Evolutionary conservation across 352 stramenopile species (phyloP).

Genomic region (Blastocystis sp.): DNA sequence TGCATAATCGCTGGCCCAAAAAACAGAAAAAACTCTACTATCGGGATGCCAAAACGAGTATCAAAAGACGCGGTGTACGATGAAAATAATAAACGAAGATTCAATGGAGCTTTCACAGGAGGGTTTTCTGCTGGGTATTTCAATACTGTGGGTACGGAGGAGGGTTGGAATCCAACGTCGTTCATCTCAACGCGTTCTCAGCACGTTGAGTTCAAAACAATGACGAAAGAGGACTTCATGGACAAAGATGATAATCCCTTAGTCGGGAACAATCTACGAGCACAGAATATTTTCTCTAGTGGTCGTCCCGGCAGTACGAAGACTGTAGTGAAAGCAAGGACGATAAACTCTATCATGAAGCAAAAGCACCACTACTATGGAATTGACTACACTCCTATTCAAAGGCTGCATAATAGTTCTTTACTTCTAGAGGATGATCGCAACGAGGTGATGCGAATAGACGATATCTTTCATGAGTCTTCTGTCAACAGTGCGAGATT

Average conservation of each 20-base stretch:
- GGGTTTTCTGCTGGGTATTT: slow-evolving; percentile 85
- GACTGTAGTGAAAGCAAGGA: slow-evolving; percentile 3
- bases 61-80: slow-evolving; percentile 64
- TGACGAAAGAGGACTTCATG: slow-evolving; percentile 80
- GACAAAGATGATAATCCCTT: slow-evolving; percentile 83
- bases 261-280: slow-evolving; percentile 65
- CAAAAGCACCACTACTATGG: slow-evolving; percentile 39
- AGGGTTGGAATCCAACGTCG: slow-evolving; percentile 76
- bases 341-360: slow-evolving; percentile 7
- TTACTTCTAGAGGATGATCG: slow-evolving; percentile 28
- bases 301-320: background rate
- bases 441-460: slow-evolving; percentile 39
- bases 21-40: background rate
- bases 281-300: slow-evolving; percentile 14
- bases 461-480: slow-evolving; percentile 2
- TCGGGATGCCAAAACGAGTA: slow-evolving; percentile 42
- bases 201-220: slow-evolving; percentile 34
- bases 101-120: slow-evolving; percentile 85
- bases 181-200: slow-evolving; percentile 74
- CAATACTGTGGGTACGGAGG: slow-evolving; percentile 80
- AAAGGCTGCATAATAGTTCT: background rate
- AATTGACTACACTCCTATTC: slow-evolving; percentile 25
- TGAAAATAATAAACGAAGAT: slow-evolving; percentile 67
- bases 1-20: background rate
- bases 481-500: slow-evolving; percentile 13